Conservation (phyloP, 768 basidiomycete species). For the Podaxis rugospora region DNA sequence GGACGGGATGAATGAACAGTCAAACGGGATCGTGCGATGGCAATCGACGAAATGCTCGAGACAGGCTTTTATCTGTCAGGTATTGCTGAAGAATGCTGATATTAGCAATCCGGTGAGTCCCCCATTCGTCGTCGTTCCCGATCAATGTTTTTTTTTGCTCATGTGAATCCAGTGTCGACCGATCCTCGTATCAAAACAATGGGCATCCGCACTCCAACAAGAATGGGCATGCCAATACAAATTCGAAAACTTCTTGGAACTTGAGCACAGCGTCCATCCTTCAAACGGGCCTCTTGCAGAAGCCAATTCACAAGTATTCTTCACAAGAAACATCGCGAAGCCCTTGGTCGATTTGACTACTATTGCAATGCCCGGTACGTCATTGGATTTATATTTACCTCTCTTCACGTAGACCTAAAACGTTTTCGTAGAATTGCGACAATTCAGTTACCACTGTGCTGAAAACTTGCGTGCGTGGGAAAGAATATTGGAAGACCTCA, state of each 20-base stretch:
- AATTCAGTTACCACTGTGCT: slow-evolving; percentile 6
- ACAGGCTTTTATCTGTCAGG: slow-evolving; percentile 78
- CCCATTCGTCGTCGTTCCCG: slow-evolving; percentile 2
- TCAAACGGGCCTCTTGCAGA: slow-evolving; percentile 50
- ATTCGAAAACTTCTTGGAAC: slow-evolving; percentile 75
- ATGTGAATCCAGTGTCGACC: slow-evolving; percentile 69
- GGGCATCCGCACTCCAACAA: slow-evolving; percentile 83
- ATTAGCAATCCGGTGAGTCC: slow-evolving; percentile 93
- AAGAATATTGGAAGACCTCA: not conserved
- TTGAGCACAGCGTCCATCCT: slow-evolving; percentile 57
- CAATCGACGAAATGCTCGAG: slow-evolving; percentile 37
- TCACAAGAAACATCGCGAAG: slow-evolving; percentile 76
- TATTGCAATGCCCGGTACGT: slow-evolving; percentile 68
- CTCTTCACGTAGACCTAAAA: too few relatives aligned
- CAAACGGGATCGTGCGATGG: slow-evolving; percentile 14
- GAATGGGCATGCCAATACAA: slow-evolving; percentile 91
- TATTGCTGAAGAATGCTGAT: slow-evolving; percentile 94
- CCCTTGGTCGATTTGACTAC: slow-evolving; percentile 80
- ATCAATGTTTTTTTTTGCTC: slow-evolving; percentile 1
- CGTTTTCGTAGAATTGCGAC: slow-evolving; percentile 1
- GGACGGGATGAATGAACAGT: slow-evolving; percentile 20
- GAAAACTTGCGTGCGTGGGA: slow-evolving; percentile 10
- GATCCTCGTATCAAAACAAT: slow-evolving; percentile 85
- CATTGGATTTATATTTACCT: not conserved
- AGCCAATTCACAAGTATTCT: slow-evolving; percentile 83